phyloP scores from a whole-genome alignment of 73 alveolate species.

The Paramecium sexaurelia region DNA sequence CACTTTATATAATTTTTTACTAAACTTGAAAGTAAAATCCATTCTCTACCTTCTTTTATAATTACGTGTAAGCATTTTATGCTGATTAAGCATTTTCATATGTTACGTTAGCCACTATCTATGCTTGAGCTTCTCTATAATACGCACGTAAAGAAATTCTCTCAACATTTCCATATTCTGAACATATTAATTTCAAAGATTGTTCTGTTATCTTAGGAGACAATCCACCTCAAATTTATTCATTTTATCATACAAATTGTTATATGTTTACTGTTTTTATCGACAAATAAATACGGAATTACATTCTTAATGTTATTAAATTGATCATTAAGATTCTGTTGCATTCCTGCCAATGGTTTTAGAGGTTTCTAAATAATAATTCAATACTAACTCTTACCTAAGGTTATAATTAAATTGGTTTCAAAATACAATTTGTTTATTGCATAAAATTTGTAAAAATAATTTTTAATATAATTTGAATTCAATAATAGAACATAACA shows the following conservation, averaged over 20 bases:
- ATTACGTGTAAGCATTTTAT: not conserved
- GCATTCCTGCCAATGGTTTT: constrained; percentile 8
- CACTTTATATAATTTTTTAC: not conserved
- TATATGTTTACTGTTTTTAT: not conserved
- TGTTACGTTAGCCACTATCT: not conserved
- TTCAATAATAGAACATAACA: no score
- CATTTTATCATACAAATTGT: constrained; percentile 4
- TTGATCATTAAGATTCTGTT: constrained; percentile 5
- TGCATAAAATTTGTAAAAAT: not conserved
- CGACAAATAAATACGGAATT: constrained; percentile 32
- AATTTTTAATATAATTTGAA: no score
- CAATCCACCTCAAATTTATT: constrained; percentile 2
- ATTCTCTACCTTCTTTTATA: constrained; percentile 6
- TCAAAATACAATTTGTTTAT: not conserved
- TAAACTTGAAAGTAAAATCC: constrained; percentile 25
- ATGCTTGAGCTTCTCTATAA: not conserved
- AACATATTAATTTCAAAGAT: not conserved
- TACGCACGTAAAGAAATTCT: not conserved
- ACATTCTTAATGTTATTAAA: not conserved
- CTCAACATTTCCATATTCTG: constrained; percentile 33
- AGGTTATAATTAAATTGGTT: not conserved
- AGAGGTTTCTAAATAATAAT: not conserved
- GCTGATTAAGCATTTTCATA: constrained; percentile 5
- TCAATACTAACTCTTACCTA: not conserved
- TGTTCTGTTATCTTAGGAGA: constrained; percentile 32